phyloP scores from a whole-genome alignment of 805 yeast species.

The Isabelozyma gotoi region DNA sequence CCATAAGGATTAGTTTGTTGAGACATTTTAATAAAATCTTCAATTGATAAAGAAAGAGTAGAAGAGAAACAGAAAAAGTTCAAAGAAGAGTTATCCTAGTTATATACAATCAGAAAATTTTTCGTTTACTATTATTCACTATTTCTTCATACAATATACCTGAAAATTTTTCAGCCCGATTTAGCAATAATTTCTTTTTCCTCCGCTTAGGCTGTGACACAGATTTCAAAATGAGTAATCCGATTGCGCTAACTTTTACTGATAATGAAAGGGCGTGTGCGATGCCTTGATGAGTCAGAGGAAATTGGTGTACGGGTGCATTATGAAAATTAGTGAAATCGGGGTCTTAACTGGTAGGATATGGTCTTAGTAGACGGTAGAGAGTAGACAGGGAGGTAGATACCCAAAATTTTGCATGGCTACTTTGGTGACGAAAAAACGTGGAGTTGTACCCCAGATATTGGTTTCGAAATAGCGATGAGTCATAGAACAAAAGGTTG shows the following conservation, averaged over 20 bases:
- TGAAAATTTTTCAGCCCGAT: background rate
- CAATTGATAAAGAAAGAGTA: background rate
- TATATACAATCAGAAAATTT: background rate
- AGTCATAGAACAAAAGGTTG: background rate
- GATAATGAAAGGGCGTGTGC: background rate
- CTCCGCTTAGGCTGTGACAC: background rate
- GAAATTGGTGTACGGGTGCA: background rate
- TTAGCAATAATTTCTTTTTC: background rate
- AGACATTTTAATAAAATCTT: background rate
- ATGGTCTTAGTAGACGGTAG: too few relatives aligned
- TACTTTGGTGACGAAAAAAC: too few relatives aligned
- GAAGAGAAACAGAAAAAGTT: background rate
- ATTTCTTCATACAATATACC: background rate
- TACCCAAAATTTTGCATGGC: too few relatives aligned
- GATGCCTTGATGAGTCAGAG: background rate
- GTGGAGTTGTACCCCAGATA: too few relatives aligned
- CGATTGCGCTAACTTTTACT: background rate
- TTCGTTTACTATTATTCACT: background rate
- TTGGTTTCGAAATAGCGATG: background rate
- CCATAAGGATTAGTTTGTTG: slow-evolving; percentile 79
- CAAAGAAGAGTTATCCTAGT: background rate
- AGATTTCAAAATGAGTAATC: background rate
- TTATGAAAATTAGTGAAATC: too few relatives aligned
- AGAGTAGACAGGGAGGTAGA: too few relatives aligned
- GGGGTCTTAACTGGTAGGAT: too few relatives aligned